Base-by-base conservation (phyloP, 352 stramenopile genomes). In the Plasmopara viticola region DNA sequence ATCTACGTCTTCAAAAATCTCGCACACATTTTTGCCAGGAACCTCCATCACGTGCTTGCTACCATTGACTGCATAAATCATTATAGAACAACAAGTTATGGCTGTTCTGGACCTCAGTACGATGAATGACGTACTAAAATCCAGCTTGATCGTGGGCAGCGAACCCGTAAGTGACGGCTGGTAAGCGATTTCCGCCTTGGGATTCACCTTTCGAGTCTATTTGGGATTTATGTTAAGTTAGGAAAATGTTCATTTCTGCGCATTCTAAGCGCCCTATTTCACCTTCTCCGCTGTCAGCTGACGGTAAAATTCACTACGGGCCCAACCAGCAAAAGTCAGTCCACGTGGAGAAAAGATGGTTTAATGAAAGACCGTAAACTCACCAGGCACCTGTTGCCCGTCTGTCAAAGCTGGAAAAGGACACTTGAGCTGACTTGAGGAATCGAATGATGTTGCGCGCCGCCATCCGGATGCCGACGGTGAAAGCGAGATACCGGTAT, bases 1-100 rank as follows among this genome's bases (percentile, higher is more conserved):
- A 60, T 93, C 83, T 44, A 93, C 62, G 20, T 91, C 76, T 20
- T 91, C 82, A 49, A 90, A 90, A 61, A 93, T 93, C 31, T 88
- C 83, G 56, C 75, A 70, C 40, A 93, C 77, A 40, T 86, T 83
- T 64, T 86, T 87, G 68, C 60, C 57, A 15, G 78, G 70, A 12
- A 90, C 80, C 44, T 86, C 73, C 37, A 91, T 64, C 42, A 63
- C 58, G 48, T 90, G 64, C 64, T 89, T 87, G 37, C 63, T 82
- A 51, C 81, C 79, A 61, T 91, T 86, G 57, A 93, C 83, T 93
- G 48, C 42, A 51, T 30, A 9, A 28, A 53, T 1, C 18, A 12
- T 15, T 15, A 58, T 13, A 46, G n/a, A 20, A 14, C 15, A 37
- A 7, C 6, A 25, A 25, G 37, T 41, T 41, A 15, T 17, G n/a